phyloP scores from a whole-genome alignment of 257 asterid species.

The Lithospermum erythrorhizon region DNA sequence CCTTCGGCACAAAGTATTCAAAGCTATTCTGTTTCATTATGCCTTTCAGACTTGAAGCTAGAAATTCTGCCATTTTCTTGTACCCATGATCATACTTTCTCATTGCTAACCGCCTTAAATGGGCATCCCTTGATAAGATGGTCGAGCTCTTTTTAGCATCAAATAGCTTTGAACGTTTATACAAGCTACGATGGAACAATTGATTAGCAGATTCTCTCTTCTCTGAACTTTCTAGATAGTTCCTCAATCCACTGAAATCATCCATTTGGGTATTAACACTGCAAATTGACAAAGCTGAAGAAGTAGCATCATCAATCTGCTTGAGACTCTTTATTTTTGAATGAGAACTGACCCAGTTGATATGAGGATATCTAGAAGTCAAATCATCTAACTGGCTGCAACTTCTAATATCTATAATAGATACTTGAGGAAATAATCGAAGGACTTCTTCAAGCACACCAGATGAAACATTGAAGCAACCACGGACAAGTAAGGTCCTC shows the following conservation, averaged over 20 bases:
- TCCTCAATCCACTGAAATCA: slow-evolving; percentile 86
- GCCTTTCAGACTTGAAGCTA: slow-evolving; percentile 56
- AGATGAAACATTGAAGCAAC: slow-evolving; percentile 64
- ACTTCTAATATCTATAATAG: slow-evolving; percentile 79
- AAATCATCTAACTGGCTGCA: slow-evolving; percentile 82
- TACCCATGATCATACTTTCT: slow-evolving; percentile 74
- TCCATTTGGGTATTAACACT: slow-evolving; percentile 34
- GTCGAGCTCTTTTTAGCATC: slow-evolving; percentile 91
- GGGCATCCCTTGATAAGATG: slow-evolving; percentile 91
- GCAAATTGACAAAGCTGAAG: slow-evolving; percentile 25
- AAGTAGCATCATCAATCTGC: slow-evolving; percentile 38
- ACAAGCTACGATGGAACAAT: slow-evolving; percentile 83
- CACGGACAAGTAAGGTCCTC: slow-evolving; percentile 62
- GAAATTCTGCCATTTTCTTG: slow-evolving; percentile 70
- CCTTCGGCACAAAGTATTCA: slow-evolving; percentile 82
- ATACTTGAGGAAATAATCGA: slow-evolving; percentile 45
- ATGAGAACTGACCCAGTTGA: slow-evolving; percentile 57
- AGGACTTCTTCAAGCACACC: slow-evolving; percentile 71
- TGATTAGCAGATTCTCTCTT: slow-evolving; percentile 85
- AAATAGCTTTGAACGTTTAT: slow-evolving; percentile 83
- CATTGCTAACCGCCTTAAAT: slow-evolving; percentile 77
- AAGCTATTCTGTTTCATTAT: slow-evolving; percentile 78
- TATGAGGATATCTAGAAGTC: slow-evolving; percentile 61
- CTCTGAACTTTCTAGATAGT: slow-evolving; percentile 88
- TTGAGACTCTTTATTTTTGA: slow-evolving; percentile 47